These are phyloP conservation scores for Elsinoe batatas DNA, from an alignment of 2,329 filamentous ascomycete genomes.

Conservation along the genomic window DNA sequence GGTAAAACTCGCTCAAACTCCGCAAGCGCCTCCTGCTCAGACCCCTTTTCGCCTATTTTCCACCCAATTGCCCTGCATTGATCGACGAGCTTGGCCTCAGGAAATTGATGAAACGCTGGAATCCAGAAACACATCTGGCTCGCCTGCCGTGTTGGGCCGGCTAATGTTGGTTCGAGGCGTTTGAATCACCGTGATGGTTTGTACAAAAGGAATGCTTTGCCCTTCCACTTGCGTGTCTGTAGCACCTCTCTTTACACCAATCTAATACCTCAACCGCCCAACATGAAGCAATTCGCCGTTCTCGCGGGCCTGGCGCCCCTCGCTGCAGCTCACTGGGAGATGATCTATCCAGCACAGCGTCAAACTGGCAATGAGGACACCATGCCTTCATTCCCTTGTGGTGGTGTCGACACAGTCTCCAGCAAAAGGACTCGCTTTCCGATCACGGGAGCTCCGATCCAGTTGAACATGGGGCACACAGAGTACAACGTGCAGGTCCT, in stretches of 20 bases:
- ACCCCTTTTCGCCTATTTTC: not conserved
- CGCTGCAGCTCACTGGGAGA: constrained; percentile 46
- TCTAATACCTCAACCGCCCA: not conserved
- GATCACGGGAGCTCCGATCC: constrained; percentile 40
- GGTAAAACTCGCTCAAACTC: constrained; percentile 14
- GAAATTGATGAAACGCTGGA: constrained; percentile 7
- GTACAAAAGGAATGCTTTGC: not conserved
- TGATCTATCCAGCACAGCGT: constrained; percentile 43
- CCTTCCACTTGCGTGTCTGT: not conserved
- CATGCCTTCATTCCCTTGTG: constrained; percentile 41
- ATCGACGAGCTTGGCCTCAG: constrained; percentile 10
- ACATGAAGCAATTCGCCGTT: constrained; percentile 15
- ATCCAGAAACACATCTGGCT: not conserved
- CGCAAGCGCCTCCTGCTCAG: constrained; percentile 10
- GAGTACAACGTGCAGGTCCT: constrained; percentile 45
- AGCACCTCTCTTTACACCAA: not conserved
- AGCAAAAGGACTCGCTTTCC: constrained; percentile 41
- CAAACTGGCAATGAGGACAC: constrained; percentile 39
- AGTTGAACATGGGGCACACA: constrained; percentile 43
- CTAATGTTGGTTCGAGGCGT: not conserved
- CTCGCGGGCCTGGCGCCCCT: constrained; percentile 35
- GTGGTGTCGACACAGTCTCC: constrained; percentile 37
- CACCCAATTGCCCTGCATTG: constrained; percentile 9
- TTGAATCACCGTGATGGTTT: not conserved
- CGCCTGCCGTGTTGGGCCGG: not conserved